phyloP scores from a whole-genome alignment of 2,329 filamentous ascomycete species.

The Didymellaceae sp. region DNA sequence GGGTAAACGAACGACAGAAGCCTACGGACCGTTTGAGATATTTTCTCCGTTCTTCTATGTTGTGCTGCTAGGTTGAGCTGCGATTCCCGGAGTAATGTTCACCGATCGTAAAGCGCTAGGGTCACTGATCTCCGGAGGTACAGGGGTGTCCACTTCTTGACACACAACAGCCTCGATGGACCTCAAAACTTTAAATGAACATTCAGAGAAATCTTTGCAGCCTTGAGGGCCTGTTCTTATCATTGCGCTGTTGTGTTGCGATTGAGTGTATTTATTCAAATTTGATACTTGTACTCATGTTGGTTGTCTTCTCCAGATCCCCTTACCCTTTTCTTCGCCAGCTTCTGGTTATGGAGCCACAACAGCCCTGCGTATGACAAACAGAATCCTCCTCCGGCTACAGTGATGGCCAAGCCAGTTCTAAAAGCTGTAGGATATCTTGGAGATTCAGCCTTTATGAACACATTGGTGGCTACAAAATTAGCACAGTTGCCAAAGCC shows the following conservation, averaged over 20 bases:
- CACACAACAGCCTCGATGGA: too few species aligned
- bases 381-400: constrained; percentile 30
- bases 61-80: too few species aligned
- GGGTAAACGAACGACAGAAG: too few species aligned
- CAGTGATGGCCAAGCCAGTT: constrained; percentile 44
- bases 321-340: constrained; percentile 42
- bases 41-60: too few species aligned
- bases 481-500: constrained; percentile 62
- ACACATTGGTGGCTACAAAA: constrained; percentile 58
- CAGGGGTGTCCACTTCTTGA: too few species aligned
- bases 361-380: constrained; percentile 53
- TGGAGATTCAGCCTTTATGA: constrained; percentile 36
- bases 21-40: too few species aligned
- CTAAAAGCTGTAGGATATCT: constrained; percentile 38
- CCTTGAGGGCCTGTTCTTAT: too few species aligned
- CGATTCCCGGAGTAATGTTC: too few species aligned
- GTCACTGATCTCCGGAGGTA: too few species aligned
- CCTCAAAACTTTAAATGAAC: background rate
- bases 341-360: constrained; percentile 56
- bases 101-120: too few species aligned
- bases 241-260: background rate
- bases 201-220: background rate
- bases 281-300: constrained; percentile 34
- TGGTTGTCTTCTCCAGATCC: constrained; percentile 31
- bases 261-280: constrained; percentile 15